Evolutionary conservation across 2,329 filamentous ascomycete genomes (phyloP).

Genomic region (Colletotrichum siamense): DNA sequence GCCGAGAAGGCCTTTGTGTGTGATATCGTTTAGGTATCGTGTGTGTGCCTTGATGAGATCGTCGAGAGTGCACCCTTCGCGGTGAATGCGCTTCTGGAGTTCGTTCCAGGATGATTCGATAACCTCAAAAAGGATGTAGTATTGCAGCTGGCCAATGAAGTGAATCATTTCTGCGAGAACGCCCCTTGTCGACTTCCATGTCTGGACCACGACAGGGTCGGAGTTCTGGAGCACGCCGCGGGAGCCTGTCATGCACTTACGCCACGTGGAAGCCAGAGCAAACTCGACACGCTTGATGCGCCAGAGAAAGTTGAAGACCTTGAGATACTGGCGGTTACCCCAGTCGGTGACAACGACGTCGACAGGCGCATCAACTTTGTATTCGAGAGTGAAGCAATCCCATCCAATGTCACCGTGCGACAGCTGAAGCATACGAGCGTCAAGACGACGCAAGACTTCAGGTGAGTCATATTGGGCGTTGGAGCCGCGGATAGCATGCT

Average conservation of each 20-base stretch:
- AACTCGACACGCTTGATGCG: slow-evolving; percentile 98
- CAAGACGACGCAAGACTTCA: slow-evolving; percentile 88
- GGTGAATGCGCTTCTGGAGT: slow-evolving; percentile 80
- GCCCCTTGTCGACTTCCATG: slow-evolving; percentile 91
- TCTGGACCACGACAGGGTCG: slow-evolving; percentile 70
- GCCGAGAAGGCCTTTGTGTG: slow-evolving; percentile 91
- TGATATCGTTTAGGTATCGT: slow-evolving; percentile 90
- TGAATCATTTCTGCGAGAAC: slow-evolving; percentile 97
- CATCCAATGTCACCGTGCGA: slow-evolving; percentile 97
- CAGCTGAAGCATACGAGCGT: slow-evolving; percentile 97
- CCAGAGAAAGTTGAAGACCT: slow-evolving; percentile 99
- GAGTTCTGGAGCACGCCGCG: slow-evolving; percentile 86
- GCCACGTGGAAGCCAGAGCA: slow-evolving; percentile 87
- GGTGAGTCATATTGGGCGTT: slow-evolving; percentile 95
- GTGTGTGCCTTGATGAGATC: slow-evolving; percentile 93
- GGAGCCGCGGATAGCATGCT: slow-evolving; percentile 95
- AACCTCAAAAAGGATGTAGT: slow-evolving; percentile 98
- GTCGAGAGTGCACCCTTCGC: slow-evolving; percentile 89
- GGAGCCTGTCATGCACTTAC: slow-evolving; percentile 93
- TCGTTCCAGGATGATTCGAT: slow-evolving; percentile 97
- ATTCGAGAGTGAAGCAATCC: slow-evolving; percentile 99
- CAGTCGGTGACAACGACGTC: slow-evolving; percentile 97
- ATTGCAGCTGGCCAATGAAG: slow-evolving; percentile 95
- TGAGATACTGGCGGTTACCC: slow-evolving; percentile 94
- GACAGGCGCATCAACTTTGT: slow-evolving; percentile 95